Evolutionary conservation across 1,139 yeast species (phyloP).

Genomic region (Pichia sp.): DNA sequence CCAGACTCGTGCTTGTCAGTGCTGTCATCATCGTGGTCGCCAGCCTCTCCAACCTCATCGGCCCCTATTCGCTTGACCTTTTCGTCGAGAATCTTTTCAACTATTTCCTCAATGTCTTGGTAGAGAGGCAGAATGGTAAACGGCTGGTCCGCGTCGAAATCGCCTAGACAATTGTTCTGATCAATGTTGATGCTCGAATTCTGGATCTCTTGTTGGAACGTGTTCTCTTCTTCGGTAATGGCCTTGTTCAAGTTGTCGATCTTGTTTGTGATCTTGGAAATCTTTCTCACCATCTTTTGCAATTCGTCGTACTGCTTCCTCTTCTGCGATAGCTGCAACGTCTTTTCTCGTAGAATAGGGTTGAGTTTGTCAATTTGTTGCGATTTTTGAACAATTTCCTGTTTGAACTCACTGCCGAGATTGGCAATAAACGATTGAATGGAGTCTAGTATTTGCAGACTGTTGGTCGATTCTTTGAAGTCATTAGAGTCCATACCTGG

Average conservation of each 20-base stretch:
- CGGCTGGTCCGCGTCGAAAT: slow-evolving; percentile 83
- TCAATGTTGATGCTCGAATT: slow-evolving; percentile 31
- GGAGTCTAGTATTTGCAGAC: slow-evolving; percentile 41
- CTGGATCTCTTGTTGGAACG: slow-evolving; percentile 42
- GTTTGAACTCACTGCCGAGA: slow-evolving; percentile 45
- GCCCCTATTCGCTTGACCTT: slow-evolving; percentile 7
- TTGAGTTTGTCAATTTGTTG: slow-evolving; percentile 44
- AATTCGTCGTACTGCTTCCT: slow-evolving; percentile 42
- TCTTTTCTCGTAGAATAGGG: slow-evolving; percentile 45
- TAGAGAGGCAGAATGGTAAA: slow-evolving; percentile 61
- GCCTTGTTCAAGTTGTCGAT: slow-evolving; percentile 54
- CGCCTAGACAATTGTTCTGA: slow-evolving; percentile 39
- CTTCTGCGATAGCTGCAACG: slow-evolving; percentile 42
- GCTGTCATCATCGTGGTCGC: slow-evolving; percentile 2
- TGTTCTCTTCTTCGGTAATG: slow-evolving; percentile 51
- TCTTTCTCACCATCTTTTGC: slow-evolving; percentile 37
- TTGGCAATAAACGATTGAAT: slow-evolving; percentile 39
- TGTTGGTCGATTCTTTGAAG: slow-evolving; percentile 17
- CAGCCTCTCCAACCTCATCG: slow-evolving; percentile 22
- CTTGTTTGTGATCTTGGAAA: slow-evolving; percentile 47
- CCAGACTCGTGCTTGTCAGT: neutral
- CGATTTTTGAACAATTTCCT: slow-evolving; percentile 45
- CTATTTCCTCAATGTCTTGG: slow-evolving; percentile 41
- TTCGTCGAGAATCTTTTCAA: slow-evolving; percentile 21
- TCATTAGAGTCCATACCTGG: neutral